These are phyloP conservation scores for Lagerstroemia speciosa DNA, from an alignment of 345 rosid genomes.

Conservation along the genomic window DNA sequence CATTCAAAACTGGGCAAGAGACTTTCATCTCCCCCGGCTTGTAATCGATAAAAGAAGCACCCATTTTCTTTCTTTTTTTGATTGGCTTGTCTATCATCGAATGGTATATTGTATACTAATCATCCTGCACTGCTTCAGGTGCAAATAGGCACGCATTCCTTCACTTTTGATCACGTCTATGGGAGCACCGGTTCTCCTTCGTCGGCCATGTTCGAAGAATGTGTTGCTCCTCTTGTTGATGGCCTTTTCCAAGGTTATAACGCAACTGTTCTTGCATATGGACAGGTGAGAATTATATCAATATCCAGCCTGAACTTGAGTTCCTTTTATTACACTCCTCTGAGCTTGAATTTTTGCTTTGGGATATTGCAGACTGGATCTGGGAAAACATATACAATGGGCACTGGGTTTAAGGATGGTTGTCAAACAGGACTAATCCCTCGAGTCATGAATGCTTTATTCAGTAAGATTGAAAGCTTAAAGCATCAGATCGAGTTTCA, in stretches of 20 bases:
- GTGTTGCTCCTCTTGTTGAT: slow-evolving; percentile 71
- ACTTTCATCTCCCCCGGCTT: too few species aligned
- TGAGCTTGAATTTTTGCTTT: slow-evolving; percentile 11
- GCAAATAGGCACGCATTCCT: slow-evolving; percentile 90
- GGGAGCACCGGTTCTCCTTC: slow-evolving; percentile 81
- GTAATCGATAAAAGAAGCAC: too few species aligned
- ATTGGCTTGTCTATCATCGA: too few species aligned
- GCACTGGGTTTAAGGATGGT: slow-evolving; percentile 84
- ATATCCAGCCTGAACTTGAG: not conserved
- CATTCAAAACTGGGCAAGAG: too few species aligned
- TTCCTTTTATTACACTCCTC: not conserved
- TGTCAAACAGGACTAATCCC: slow-evolving; percentile 73
- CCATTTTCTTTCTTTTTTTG: too few species aligned
- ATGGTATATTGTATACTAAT: not conserved
- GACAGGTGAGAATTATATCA: slow-evolving; percentile 54
- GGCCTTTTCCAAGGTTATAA: slow-evolving; percentile 99
- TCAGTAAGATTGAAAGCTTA: slow-evolving; percentile 66
- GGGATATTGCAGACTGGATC: slow-evolving; percentile 80
- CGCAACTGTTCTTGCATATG: slow-evolving; percentile 98
- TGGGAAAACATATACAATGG: slow-evolving; percentile 99
- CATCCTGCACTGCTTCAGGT: slow-evolving; percentile 42
- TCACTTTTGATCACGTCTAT: slow-evolving; percentile 95
- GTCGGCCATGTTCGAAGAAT: slow-evolving; percentile 82
- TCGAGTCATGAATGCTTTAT: slow-evolving; percentile 81
- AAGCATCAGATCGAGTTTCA: slow-evolving; percentile 82